Conservation (phyloP, 129 eudicot genomes). For the Kitagawia praeruptora region DNA sequence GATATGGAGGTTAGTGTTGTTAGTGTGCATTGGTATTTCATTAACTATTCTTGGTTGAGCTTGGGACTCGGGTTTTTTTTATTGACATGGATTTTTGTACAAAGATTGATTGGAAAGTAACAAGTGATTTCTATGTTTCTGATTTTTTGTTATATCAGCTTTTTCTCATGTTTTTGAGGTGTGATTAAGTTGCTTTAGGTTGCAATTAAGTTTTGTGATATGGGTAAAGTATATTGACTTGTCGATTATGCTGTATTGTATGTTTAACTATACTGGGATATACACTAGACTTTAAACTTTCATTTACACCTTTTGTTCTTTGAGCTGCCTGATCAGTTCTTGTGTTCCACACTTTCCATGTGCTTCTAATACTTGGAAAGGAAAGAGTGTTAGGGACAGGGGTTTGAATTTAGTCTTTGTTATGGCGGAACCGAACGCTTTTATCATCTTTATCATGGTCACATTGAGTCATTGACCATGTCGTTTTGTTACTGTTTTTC, state of each 20-base stretch:
- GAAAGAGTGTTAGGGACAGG: not conserved
- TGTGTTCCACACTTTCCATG: not conserved
- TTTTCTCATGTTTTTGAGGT: not conserved
- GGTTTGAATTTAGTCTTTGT: not conserved
- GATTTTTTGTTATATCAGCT: not conserved
- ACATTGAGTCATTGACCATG: not conserved
- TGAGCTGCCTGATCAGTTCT: not conserved
- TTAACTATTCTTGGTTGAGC: too few species aligned
- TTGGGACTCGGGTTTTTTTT: too few species aligned
- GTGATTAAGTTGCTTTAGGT: too few species aligned
- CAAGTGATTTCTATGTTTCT: too few species aligned
- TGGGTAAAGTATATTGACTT: not conserved
- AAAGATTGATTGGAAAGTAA: too few species aligned
- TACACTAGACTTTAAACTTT: not conserved
- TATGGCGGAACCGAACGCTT: not conserved
- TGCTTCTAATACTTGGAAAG: not conserved
- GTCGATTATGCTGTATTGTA: not conserved
- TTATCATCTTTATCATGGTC: not conserved
- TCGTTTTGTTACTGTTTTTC: not conserved
- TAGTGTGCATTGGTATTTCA: not conserved
- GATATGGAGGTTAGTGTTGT: not conserved
- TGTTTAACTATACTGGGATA: not conserved
- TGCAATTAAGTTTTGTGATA: too few species aligned
- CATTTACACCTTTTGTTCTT: too few species aligned
- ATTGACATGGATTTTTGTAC: not conserved